A percentile compares a stretch with the other conserved stretches of the same genome.
Conservation (phyloP, 208 protist genomes). For the Crithidia fasciculata region DNA sequence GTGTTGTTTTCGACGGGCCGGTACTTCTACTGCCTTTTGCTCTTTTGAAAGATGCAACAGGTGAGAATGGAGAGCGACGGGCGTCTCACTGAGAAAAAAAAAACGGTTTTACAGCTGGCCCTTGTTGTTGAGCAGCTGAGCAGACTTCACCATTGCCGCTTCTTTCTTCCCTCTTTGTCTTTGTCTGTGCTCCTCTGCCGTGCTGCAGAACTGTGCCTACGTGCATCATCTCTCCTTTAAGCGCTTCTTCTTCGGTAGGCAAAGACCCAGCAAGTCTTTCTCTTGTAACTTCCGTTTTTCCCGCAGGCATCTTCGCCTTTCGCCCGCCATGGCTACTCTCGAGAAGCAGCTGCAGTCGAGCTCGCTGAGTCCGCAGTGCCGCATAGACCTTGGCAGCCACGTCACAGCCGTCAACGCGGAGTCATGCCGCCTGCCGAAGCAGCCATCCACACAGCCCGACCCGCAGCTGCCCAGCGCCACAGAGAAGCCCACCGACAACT, state of each 20-base stretch:
- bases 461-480: conserved; percentile 55
- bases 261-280: too few species aligned
- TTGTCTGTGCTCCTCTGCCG: background rate
- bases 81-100: too few species aligned
- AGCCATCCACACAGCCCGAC: conserved; percentile 44
- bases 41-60: too few species aligned
- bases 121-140: too few species aligned
- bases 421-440: conserved; percentile 61
- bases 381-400: conserved; percentile 71
- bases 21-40: too few species aligned
- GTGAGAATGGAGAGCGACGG: too few species aligned
- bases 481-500: conserved; percentile 36
- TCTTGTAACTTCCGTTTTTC: background rate
- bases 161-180: background rate
- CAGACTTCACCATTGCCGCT: too few species aligned
- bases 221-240: too few species aligned
- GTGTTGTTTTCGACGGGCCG: background rate
- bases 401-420: conserved; percentile 68
- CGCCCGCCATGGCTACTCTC: conserved; percentile 62
- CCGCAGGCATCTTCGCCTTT: background rate
- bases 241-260: too few species aligned
- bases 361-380: conserved; percentile 68
- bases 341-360: conserved; percentile 63
- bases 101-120: too few species aligned
- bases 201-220: too few species aligned